Conservation (phyloP, 805 yeast genomes). For the Wickerhamiella lipophila region DNA sequence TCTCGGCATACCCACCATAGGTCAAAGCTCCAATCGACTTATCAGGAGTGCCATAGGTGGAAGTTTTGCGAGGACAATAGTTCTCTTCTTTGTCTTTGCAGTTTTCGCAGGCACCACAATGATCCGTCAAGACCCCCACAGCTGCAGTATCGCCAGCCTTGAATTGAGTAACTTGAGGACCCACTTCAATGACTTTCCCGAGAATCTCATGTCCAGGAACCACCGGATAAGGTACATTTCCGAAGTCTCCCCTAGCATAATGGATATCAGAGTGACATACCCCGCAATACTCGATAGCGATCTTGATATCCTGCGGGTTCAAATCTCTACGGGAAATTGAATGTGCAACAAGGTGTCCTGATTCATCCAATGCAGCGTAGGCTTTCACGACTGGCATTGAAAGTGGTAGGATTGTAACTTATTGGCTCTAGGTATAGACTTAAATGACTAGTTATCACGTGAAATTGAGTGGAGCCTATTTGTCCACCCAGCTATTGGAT, state of each 20-base stretch:
- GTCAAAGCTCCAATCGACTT: constrained; percentile 44
- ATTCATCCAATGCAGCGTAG: constrained; percentile 1
- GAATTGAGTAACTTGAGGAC: constrained; percentile 38
- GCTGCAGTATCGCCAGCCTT: constrained; percentile 68
- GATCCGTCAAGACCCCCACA: constrained; percentile 55
- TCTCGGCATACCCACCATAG: no score
- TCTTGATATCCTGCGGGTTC: constrained; percentile 25
- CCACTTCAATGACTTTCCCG: constrained; percentile 35
- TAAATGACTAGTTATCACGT: neutral
- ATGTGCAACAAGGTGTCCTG: constrained; percentile 4
- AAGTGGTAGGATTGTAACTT: no score
- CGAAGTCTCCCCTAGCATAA: constrained; percentile 40
- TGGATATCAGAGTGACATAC: constrained; percentile 51
- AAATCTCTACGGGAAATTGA: constrained; percentile 16
- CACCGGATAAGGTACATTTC: constrained; percentile 23
- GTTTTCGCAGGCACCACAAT: constrained; percentile 45
- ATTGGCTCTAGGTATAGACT: no score
- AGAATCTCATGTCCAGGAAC: constrained; percentile 40
- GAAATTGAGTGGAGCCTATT: neutral
- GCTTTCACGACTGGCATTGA: no score
- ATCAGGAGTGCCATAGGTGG: constrained; percentile 39
- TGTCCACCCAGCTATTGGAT: no score
- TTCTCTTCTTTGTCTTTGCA: constrained; percentile 44
- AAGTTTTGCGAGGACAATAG: constrained; percentile 38
- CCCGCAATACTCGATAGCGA: constrained; percentile 23